Percentiles rank a stretch among this genome's conserved stretches.
Conservation (phyloP, 2,329 filamentous ascomycete species). For the Nemania bipapillata region DNA sequence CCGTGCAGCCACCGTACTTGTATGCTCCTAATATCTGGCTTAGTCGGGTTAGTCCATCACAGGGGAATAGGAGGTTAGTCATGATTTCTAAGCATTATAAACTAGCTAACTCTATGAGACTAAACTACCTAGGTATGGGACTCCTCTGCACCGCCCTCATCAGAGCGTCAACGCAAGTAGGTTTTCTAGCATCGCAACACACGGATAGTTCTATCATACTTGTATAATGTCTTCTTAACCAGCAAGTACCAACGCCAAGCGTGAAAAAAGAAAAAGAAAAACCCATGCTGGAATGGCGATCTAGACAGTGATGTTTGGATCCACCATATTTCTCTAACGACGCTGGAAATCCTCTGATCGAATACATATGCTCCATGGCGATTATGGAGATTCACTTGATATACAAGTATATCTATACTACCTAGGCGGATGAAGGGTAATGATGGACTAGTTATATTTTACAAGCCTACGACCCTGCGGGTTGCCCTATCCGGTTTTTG, state of each 20-base stretch:
- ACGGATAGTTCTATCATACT: neutral
- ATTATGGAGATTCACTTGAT: slow-evolving; percentile 68
- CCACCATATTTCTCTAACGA: neutral
- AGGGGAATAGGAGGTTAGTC: neutral
- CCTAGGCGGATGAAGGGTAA: slow-evolving; percentile 56
- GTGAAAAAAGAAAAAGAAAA: no score
- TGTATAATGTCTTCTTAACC: neutral
- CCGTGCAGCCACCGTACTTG: neutral
- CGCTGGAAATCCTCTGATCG: slow-evolving; percentile 62
- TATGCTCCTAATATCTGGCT: neutral
- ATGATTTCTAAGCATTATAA: slow-evolving; percentile 2
- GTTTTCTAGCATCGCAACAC: slow-evolving; percentile 10
- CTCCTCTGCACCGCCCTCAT: slow-evolving; percentile 19
- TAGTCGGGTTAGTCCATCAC: neutral
- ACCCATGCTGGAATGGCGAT: neutral
- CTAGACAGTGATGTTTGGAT: neutral
- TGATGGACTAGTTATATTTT: neutral
- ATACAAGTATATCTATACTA: slow-evolving; percentile 66
- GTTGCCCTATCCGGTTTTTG: slow-evolving; percentile 51
- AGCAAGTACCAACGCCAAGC: neutral
- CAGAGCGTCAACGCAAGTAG: slow-evolving; percentile 34
- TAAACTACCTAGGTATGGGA: slow-evolving; percentile 15
- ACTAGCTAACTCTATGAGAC: neutral
- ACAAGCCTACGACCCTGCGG: slow-evolving; percentile 47
- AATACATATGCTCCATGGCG: slow-evolving; percentile 67